Base-by-base conservation (phyloP, 352 stramenopile species). In the Globisporangium apiculatum region DNA sequence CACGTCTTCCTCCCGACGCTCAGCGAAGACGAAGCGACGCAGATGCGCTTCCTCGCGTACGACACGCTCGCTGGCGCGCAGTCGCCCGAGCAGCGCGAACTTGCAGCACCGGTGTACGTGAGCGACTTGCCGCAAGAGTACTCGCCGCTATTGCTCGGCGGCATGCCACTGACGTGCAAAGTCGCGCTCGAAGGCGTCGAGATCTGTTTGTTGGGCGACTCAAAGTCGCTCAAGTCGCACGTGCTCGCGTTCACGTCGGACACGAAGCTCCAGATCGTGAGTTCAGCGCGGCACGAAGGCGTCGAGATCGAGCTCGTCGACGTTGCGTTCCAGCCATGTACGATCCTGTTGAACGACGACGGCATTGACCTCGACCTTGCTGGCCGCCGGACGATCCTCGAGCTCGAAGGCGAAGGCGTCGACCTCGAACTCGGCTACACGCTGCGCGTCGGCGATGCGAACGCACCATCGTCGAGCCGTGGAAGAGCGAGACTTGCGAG, bases 371-470 rank as follows among this genome's bases (percentile, higher is more conserved):
- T 95, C 10, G 79, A 91, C 9, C 76, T 94, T 10, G 60, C 79
- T 11, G 80, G 85, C 15, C 49, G 89, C 48, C 75, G 86, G 24
- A 91, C 72, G 45, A 91, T 95, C 48, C 48, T 95, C 60, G 86
- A 95, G 49, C 70, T 95, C 15, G 86, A 95, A 69, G 86, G 86
- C 52, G 86, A 94, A 73, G 86, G 86, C 10, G 82, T 93, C 24
- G 86, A 95, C 60, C 61, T 95, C 36, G 69, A 86, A 50, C 61
- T 95, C 38, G 76, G 76, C 7, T 95, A 95, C 62, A 72, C 73
- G 56, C 57, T 95, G 53, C 69, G 65, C 9, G 62, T 93, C 45
- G 73, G 75, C 8, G 70, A 87, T 10, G 55, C 60, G 8, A 70
- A 67, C 40, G 46, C 50, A 41, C 66, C 52, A 11, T 11, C 45